A percentile compares a stretch with the other conserved stretches of the same genome.
phyloP scores from a whole-genome alignment of 257 asterid species.

The Nicotiana noctiflora region DNA sequence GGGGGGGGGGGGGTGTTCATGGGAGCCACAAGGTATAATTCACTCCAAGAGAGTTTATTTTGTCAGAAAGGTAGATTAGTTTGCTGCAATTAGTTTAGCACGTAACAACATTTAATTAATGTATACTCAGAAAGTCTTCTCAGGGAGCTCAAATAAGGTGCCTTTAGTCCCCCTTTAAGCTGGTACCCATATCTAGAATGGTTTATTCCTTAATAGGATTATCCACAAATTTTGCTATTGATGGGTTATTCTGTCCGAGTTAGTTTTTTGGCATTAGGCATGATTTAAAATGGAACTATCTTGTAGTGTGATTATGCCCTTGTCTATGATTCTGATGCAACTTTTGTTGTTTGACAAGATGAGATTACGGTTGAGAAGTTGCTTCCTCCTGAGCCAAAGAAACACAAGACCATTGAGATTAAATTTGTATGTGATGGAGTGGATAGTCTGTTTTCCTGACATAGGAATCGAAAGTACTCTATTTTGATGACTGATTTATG shows the following conservation, averaged over 20 bases:
- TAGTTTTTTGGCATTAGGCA: background rate
- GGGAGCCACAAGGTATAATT: background rate
- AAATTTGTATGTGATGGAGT: too few species aligned
- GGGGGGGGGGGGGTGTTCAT: background rate
- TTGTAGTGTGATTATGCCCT: background rate
- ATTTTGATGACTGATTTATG: too few species aligned
- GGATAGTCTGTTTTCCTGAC: too few species aligned
- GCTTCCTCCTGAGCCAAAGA: too few species aligned
- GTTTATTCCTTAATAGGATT: background rate
- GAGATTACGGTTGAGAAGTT: too few species aligned
- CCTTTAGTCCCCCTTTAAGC: background rate
- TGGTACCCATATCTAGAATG: background rate
- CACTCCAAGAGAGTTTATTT: background rate
- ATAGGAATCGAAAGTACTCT: too few species aligned
- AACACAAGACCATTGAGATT: too few species aligned
- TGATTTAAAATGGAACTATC: background rate
- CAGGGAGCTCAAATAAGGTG: background rate
- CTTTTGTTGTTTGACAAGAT: too few species aligned
- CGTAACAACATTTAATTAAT: background rate
- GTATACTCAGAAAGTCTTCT: background rate
- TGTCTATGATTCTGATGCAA: background rate
- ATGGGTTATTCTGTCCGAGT: background rate
- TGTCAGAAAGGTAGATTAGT: background rate
- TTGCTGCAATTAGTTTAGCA: background rate
- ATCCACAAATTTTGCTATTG: background rate